Evolutionary conservation across 257 asterid genomes (phyloP), one percentile per base, ranked within the genome.

Genomic region (Linderniella brevidens): DNA sequence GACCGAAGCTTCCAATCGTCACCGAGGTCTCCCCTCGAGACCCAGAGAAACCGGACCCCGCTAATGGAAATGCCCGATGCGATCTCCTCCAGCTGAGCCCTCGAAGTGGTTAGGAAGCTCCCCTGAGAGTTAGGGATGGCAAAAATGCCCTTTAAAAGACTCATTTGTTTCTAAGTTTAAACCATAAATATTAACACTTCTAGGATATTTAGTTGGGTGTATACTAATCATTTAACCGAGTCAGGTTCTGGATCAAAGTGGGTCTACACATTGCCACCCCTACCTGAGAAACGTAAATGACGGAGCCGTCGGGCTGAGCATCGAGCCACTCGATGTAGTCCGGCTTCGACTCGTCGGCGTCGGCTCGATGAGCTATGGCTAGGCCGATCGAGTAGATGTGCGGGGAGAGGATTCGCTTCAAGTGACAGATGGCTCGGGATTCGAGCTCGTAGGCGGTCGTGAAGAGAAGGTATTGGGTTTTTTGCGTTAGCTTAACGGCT

Each of bases 31-130:
- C 64, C 70, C 0, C 79, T 68, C 0, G 71, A 58, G 25, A 68
- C 85, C 88, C 82, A 74, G 60, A 76, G 47, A 52, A 72, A 83
- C 19, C 75, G 55, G 10, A 75, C 67, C 0, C 82, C 72, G 12
- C 86, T 74, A 1, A 1, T 37, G 0, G 12, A 51, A 25, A 79
- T 51, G 4, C 88, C 88, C 0, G 57, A 57, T 0, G 64, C 60
- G 7, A 79, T 64, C 37, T n/a, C 79, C 86, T 74, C 78, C 69
- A 63, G 42, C 19, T 79, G 86, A 19, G 65, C 57, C 7, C 19
- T 19, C 0, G 92, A 59, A 13, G 58, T 72, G 0, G 74, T 59
- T 0, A 79, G 50, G 48, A 54, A 79, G 38, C 90, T 83, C 7
- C 92, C 90, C 1, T 68, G 64, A n/a, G n/a, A n/a, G n/a, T n/a